These are phyloP conservation scores for Halteria grandinella DNA, from an alignment of 73 alveolate genomes.

Conservation along the genomic window DNA sequence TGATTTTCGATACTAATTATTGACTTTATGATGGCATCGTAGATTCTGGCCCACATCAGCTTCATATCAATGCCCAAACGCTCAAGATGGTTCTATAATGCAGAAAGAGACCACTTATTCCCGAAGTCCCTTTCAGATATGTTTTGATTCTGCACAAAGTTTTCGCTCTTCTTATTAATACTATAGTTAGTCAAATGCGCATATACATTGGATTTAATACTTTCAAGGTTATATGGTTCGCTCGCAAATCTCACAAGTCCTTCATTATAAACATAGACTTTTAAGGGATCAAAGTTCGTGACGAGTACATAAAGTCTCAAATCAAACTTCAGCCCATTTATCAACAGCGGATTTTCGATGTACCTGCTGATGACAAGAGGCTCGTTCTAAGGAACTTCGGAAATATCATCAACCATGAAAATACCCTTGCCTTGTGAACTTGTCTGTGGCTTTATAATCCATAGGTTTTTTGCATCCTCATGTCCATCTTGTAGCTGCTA, in stretches of 20 bases:
- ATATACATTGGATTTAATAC: slow-evolving; percentile 71
- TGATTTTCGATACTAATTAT: slow-evolving; percentile 53
- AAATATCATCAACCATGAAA: slow-evolving; percentile 71
- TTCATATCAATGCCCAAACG: slow-evolving; percentile 71
- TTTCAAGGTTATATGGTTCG: slow-evolving; percentile 79
- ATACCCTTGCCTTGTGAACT: slow-evolving; percentile 91
- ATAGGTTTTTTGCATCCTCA: slow-evolving; percentile 48
- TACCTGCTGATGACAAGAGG: slow-evolving; percentile 78
- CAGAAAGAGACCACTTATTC: slow-evolving; percentile 80
- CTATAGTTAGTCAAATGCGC: slow-evolving; percentile 89
- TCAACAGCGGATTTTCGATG: slow-evolving; percentile 77
- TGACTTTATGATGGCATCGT: slow-evolving; percentile 77
- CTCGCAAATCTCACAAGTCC: slow-evolving; percentile 88
- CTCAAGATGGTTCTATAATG: slow-evolving; percentile 74
- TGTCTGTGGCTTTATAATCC: slow-evolving; percentile 83
- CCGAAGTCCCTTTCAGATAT: slow-evolving; percentile 74
- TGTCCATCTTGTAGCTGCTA: no score
- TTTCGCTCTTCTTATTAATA: slow-evolving; percentile 75
- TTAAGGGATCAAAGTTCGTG: slow-evolving; percentile 86
- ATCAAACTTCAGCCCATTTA: slow-evolving; percentile 84
- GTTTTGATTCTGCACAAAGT: slow-evolving; percentile 70
- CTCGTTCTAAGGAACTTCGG: slow-evolving; percentile 76
- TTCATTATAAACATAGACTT: slow-evolving; percentile 80
- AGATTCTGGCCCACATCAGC: slow-evolving; percentile 73
- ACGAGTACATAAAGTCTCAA: slow-evolving; percentile 86